phyloP scores from a whole-genome alignment of 2,329 filamentous ascomycete species.

The Fusarium zealandicum region DNA sequence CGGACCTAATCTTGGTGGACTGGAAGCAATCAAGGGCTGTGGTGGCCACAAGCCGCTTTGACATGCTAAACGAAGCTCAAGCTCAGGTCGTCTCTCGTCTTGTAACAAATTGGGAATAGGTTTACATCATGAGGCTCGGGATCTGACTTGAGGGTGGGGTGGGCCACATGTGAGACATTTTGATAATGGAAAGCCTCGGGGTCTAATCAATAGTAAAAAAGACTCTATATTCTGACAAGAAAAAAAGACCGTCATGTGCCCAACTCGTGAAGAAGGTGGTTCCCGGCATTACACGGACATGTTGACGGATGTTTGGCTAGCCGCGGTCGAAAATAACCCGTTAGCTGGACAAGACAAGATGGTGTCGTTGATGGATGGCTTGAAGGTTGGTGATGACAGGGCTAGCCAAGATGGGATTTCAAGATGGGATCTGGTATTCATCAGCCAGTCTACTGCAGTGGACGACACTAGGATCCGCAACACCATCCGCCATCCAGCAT shows the following conservation, averaged over 20 bases:
- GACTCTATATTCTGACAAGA: slow-evolving; percentile 16
- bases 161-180: slow-evolving; percentile 17
- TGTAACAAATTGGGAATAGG: slow-evolving; percentile 36
- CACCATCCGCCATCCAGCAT: slow-evolving; percentile 2
- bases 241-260: background rate
- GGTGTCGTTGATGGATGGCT: slow-evolving; percentile 31
- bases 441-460: slow-evolving; percentile 1
- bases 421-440: slow-evolving; percentile 17
- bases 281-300: slow-evolving; percentile 12
- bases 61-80: slow-evolving; percentile 28
- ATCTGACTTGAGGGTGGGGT: slow-evolving; percentile 17
- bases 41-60: slow-evolving; percentile 22
- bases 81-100: slow-evolving; percentile 27
- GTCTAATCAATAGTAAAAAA: background rate
- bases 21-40: slow-evolving; percentile 28
- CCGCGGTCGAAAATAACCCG: slow-evolving; percentile 23
- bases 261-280: background rate
- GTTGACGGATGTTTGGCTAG: slow-evolving; percentile 9
- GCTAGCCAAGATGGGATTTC: slow-evolving; percentile 25
- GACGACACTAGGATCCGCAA: slow-evolving; percentile 24
- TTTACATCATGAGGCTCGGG: slow-evolving; percentile 10
- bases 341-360: slow-evolving; percentile 21
- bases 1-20: slow-evolving; percentile 35
- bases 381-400: slow-evolving; percentile 32
- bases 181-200: background rate